phyloP scores from a whole-genome alignment of 139 green algal genomes.

The Chlamydomonas sphaeroides region DNA sequence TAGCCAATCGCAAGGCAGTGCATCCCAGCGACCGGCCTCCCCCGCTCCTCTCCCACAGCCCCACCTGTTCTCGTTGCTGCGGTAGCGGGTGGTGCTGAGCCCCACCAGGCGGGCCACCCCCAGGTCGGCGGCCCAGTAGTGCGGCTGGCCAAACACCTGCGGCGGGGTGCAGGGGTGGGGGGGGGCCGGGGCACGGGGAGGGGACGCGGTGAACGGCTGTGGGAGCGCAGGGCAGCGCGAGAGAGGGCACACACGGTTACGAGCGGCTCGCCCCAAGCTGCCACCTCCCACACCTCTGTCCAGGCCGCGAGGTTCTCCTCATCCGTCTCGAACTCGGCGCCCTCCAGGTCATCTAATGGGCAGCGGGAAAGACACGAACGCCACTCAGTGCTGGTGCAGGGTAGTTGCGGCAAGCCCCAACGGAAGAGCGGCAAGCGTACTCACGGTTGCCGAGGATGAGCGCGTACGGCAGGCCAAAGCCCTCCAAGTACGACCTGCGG shows the following conservation, averaged over 20 bases:
- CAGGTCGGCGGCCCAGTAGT: slow-evolving; percentile 72
- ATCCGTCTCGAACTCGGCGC: slow-evolving; percentile 81
- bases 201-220: neutral
- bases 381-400: too few species aligned
- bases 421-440: too few species aligned
- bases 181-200: too few species aligned
- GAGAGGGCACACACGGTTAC: too few species aligned
- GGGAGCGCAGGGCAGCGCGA: neutral
- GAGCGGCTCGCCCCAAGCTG: too few species aligned
- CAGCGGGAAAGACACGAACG: too few species aligned
- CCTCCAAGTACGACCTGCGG: slow-evolving; percentile 48
- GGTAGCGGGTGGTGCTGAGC: slow-evolving; percentile 78
- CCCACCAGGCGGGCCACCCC: slow-evolving; percentile 71
- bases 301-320: slow-evolving; percentile 80
- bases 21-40: too few species aligned
- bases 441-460: slow-evolving; percentile 82
- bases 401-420: too few species aligned
- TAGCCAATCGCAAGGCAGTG: too few species aligned
- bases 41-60: too few species aligned
- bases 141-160: slow-evolving; percentile 59
- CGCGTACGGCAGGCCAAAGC: slow-evolving; percentile 61
- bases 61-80: slow-evolving; percentile 65
- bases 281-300: slow-evolving; percentile 47
- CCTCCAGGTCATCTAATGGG: slow-evolving; percentile 75
- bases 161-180: too few species aligned